Evolutionary conservation across 768 basidiomycete genomes (phyloP), one percentile per base, ranked within the genome.

Genomic region (Krasilnikovozyma curviuscula): DNA sequence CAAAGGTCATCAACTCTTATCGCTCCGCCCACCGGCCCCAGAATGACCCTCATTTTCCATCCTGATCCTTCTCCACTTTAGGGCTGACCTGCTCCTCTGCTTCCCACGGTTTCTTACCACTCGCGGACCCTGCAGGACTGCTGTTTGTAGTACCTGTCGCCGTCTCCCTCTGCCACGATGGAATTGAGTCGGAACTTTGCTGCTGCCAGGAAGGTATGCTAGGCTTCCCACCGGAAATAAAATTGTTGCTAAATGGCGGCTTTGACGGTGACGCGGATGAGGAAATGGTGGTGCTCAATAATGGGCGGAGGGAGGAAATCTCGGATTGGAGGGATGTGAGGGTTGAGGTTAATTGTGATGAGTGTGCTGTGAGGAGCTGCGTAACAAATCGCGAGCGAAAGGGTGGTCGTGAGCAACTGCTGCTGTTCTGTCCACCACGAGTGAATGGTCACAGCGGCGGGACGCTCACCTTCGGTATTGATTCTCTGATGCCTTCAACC

Each of bases 401-500:
- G n/a, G 7, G 28, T 29, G 4, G 40, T 48, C 40, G 27, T 14
- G 18, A 3, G 0, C 4, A 30, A 9, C 3, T 27, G 28, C 25
- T 13, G 41, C 13, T 7, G 3, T 3, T 2, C 32, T n/a, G 13
- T 8, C 16, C 7, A 13, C 4, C 13, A 4, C 4, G 2, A 23
- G 21, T 5, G 14, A 3, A 5, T 5, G 41, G 19, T 16, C 12
- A 16, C 5, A 12, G 31, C 35, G 35, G 5, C 14, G 33, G 18
- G 33, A 18, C n/a, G 34, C 49, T 1, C 7, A 89, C 93, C 75
- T 83, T 86, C 5, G 93, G 93, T 16, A 98, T 65, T 77, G 89
- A 79, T 54, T 91, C 88, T 18, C 81, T 76, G 40, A 97, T 76
- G 53, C 77, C 81, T 57, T 80, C 82, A 44, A 97, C 73, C 61